phyloP scores from a whole-genome alignment of 768 basidiomycete genomes.

The Russula abietina region DNA sequence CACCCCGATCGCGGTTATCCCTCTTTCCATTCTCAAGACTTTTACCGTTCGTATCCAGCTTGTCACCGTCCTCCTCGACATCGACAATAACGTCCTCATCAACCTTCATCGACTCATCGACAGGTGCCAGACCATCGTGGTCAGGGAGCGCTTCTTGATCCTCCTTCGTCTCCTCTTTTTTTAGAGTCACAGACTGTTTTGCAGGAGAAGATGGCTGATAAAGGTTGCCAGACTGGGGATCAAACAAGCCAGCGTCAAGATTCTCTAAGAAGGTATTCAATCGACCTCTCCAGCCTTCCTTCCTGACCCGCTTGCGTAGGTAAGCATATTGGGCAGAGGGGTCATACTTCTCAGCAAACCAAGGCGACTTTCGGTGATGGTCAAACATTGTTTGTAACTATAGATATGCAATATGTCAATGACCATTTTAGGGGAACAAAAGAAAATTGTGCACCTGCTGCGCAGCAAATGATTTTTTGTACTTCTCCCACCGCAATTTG shows the following conservation, averaged over 20 bases:
- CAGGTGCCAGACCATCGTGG: constrained; percentile 29
- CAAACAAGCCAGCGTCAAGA: constrained; percentile 80
- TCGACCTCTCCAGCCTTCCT: constrained; percentile 78
- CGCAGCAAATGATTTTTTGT: constrained; percentile 85
- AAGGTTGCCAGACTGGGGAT: constrained; percentile 67
- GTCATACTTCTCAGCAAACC: constrained; percentile 96
- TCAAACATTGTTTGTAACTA: constrained; percentile 95
- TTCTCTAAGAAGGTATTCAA: constrained; percentile 69
- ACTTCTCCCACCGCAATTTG: constrained; percentile 83
- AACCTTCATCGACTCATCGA: constrained; percentile 65
- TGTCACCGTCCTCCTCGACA: constrained; percentile 66
- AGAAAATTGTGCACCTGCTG: constrained; percentile 61
- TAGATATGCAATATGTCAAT: constrained; percentile 13
- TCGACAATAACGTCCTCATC: constrained; percentile 73
- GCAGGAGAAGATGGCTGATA: constrained; percentile 41
- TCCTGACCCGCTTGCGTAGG: constrained; percentile 72
- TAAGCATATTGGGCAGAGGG: constrained; percentile 62
- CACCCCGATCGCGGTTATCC: constrained; percentile 46
- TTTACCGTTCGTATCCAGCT: constrained; percentile 57
- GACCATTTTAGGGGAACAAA: background rate
- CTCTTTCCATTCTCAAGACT: constrained; percentile 40
- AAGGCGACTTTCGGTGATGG: constrained; percentile 89
- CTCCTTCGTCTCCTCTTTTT: constrained; percentile 42
- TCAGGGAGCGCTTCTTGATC: constrained; percentile 27
- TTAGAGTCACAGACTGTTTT: constrained; percentile 42